These are phyloP conservation scores for Ogataea paradorogensis DNA, from an alignment of 805 yeast genomes.

Conservation along the genomic window DNA sequence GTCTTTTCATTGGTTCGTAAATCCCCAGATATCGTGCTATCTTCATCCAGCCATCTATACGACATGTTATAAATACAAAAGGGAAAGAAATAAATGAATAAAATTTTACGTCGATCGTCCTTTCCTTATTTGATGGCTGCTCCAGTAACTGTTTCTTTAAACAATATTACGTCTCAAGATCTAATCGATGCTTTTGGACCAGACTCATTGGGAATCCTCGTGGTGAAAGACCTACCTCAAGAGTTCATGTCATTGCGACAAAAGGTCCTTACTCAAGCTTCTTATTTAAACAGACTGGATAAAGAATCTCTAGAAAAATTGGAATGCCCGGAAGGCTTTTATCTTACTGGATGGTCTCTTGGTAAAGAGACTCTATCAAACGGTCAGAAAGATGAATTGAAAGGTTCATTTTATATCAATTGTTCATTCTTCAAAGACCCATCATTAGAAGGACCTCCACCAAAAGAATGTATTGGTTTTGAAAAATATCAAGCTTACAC, in stretches of 20 bases:
- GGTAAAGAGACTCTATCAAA: constrained; percentile 50
- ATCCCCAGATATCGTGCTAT: constrained; percentile 26
- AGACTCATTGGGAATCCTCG: constrained; percentile 51
- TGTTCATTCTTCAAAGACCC: constrained; percentile 51
- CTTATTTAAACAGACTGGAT: constrained; percentile 41
- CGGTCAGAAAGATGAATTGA: constrained; percentile 46
- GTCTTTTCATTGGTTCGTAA: constrained; percentile 29
- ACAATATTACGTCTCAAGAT: constrained; percentile 4
- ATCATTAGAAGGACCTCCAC: constrained; percentile 44
- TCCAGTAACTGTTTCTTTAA: constrained; percentile 15
- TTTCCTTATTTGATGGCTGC: constrained; percentile 1
- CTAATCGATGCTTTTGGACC: constrained; percentile 52
- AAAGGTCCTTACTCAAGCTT: constrained; percentile 42
- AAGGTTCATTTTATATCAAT: constrained; percentile 58
- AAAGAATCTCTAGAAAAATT: constrained; percentile 33
- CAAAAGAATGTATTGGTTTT: constrained; percentile 32
- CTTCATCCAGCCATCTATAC: constrained; percentile 29
- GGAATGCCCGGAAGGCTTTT: constrained; percentile 48
- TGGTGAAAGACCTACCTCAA: constrained; percentile 43
- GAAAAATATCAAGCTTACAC: constrained; percentile 43
- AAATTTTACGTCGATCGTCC: constrained; percentile 6
- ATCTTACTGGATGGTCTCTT: constrained; percentile 61
- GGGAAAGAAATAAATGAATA: constrained; percentile 1
- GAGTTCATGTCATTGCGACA: constrained; percentile 38
- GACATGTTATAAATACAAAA: constrained; percentile 13